Evolutionary conservation across 768 basidiomycete species (phyloP), one percentile per base, ranked within the genome.

Genomic region (Candolleomyces efflorescens): DNA sequence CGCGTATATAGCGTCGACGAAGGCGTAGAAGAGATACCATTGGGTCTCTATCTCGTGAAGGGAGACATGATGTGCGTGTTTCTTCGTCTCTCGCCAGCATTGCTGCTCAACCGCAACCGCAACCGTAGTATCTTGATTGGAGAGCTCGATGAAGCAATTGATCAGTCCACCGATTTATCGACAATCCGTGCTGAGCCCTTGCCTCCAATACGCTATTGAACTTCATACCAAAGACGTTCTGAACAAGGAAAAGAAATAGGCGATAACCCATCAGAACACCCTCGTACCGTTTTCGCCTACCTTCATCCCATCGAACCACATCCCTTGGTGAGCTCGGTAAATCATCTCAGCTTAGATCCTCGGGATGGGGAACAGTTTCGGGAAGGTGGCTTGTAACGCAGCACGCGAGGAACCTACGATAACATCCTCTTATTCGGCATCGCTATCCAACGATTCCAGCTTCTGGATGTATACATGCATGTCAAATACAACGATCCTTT

Each of bases 11-110:
- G 89, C 67, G 73, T 83, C 54, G 97, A 99, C 15, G 91, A 92
- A 65, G 90, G 90, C 41, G 94, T 97, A 24, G 92, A 98, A 73
- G 94, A 98, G 78, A 86, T 94, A 10, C 90, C 93, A 0, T 78
- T 98, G 23, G 97, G 97, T 0, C 78, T 98, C 46, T 98, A 99
- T 73, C 86, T 99, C 67, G 94, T 99, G 68, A 94, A 98, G 66
- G 97, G 97, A 2, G 97, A 99, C 69, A 94, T 94, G 82, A 94
- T 96, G 97, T 98, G 66, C 71, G 93, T 84, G 13, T 26, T 44
- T 20, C 50, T 27, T 15, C 43, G 20, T 51, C 44, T 27, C 46
- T 41, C 20, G 51, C 36, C 32, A 53, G 43, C 24, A 27, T 47
- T 9, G 18, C 18, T 18, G 13, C 32, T 39, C 15, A 53, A 59